Evolutionary conservation across 1,284 basidiomycete species (phyloP), one percentile per base, ranked within the genome.

Genomic region (Prillingera fragicola): DNA sequence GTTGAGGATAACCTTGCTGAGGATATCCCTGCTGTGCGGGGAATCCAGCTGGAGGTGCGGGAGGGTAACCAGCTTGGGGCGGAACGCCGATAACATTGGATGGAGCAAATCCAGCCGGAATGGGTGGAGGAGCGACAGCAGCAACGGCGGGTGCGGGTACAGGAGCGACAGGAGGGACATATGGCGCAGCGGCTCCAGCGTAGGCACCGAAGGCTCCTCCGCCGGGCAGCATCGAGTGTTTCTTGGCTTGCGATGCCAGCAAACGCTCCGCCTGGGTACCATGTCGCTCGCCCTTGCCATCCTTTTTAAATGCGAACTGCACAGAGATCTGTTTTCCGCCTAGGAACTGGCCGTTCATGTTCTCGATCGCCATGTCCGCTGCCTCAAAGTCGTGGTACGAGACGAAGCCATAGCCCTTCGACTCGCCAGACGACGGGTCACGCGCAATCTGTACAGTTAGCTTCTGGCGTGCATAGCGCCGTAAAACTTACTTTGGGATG

Each of bases 271-370:
- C 92, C 17, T 86, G 78, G 4, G 92, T 95, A 27, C 94, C 95
- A 63, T 98, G 95, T 14, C 92, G 80, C 70, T 98, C 94, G 50
- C 92, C 91, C 70, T 97, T 96, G 43, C 88, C 89, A 61, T 98
- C 95, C 75, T 97, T 97, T 72, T 97, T 97, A 79, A 96, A 94
- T 4, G 94, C 94, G 67, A 95, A 97, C 69, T 94, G 89, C 13
- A 96, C 91, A 14, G 84, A 84, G 65, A 97, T 87, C 47, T 91
- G 85, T 71, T 95, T 95, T 77, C 97, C 97, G 83, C 94, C 91
- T 35, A 98, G 77, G 79, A 90, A 96, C 64, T 98, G 94, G 36
- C 83, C 82, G 62, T 96, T 94, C 88, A 98, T 92, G 17, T 89
- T 81, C 71, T 97, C 92, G 49, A 95, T 81, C 5, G 95, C 94